Conservation (phyloP, 345 rosid genomes). For the Mangifera indica region DNA sequence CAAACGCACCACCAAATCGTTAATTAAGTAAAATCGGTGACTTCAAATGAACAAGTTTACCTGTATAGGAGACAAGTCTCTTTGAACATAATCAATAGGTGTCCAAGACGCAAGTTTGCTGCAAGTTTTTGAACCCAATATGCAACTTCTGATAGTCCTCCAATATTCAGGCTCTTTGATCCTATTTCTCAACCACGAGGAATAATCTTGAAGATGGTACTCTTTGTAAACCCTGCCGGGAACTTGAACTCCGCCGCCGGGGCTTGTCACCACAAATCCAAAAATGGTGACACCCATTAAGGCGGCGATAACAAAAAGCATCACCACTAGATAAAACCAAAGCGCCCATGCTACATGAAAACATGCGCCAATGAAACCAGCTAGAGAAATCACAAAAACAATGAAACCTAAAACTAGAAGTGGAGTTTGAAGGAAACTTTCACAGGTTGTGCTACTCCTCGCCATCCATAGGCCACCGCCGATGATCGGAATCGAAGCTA, state of each 20-base stretch:
- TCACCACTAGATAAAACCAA: slow-evolving; percentile 84
- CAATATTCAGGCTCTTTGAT: slow-evolving; percentile 57
- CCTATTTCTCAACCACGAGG: slow-evolving; percentile 74
- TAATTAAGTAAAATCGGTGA: not conserved
- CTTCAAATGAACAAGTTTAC: slow-evolving; percentile 23
- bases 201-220: slow-evolving; percentile 66
- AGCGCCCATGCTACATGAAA: slow-evolving; percentile 78
- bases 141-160: slow-evolving; percentile 66
- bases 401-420: slow-evolving; percentile 73
- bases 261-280: slow-evolving; percentile 76
- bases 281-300: slow-evolving; percentile 66
- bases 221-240: slow-evolving; percentile 71
- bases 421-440: slow-evolving; percentile 80
- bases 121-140: slow-evolving; percentile 72
- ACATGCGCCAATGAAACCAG: slow-evolving; percentile 92
- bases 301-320: slow-evolving; percentile 66
- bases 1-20: not conserved
- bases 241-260: slow-evolving; percentile 70
- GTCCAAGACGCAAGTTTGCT: slow-evolving; percentile 68
- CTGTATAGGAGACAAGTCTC: slow-evolving; percentile 75
- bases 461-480: slow-evolving; percentile 94
- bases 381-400: slow-evolving; percentile 65
- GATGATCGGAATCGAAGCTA: slow-evolving; percentile 80
- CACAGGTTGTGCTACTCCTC: slow-evolving; percentile 73
- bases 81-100: slow-evolving; percentile 71